These are phyloP conservation scores for Scheffersomyces stambukii DNA, from an alignment of 1,139 yeast genomes.

Conservation along the genomic window DNA sequence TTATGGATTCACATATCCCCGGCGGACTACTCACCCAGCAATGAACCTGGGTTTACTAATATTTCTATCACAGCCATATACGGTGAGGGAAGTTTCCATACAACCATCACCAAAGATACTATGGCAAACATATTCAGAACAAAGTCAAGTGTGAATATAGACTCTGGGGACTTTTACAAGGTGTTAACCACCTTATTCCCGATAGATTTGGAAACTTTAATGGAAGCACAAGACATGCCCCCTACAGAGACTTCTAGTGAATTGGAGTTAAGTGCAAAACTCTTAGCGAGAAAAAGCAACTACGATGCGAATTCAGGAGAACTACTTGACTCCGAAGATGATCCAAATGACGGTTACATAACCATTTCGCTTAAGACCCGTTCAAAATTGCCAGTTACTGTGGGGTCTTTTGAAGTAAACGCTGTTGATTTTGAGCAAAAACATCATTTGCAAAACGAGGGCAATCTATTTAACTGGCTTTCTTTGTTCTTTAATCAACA, in stretches of 20 bases:
- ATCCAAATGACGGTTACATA: slow-evolving; percentile 7
- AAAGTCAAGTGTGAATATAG: slow-evolving; percentile 6
- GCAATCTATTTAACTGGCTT: slow-evolving; percentile 26
- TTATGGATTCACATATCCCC: slow-evolving; percentile 11
- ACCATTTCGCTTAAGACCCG: slow-evolving; percentile 19
- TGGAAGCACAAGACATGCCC: slow-evolving; percentile 6
- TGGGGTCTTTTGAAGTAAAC: slow-evolving; percentile 19
- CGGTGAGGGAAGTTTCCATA: slow-evolving; percentile 11
- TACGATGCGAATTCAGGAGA: slow-evolving; percentile 7
- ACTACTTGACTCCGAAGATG: slow-evolving; percentile 5
- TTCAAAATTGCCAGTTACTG: slow-evolving; percentile 20
- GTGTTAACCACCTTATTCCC: slow-evolving; percentile 12
- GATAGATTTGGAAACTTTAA: slow-evolving; percentile 10
- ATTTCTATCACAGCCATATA: slow-evolving; percentile 11
- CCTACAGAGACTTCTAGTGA: slow-evolving; percentile 6
- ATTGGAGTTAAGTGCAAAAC: slow-evolving; percentile 8
- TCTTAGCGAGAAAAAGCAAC: slow-evolving; percentile 5
- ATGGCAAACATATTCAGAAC: slow-evolving; percentile 7
- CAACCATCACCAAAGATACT: slow-evolving; percentile 7
- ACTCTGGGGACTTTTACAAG: slow-evolving; percentile 6
- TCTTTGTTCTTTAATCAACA: slow-evolving; percentile 17
- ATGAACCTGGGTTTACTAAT: slow-evolving; percentile 11
- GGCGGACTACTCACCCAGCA: slow-evolving; percentile 10
- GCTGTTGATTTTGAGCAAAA: slow-evolving; percentile 14
- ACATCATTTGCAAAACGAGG: slow-evolving; percentile 9